phyloP scores from a whole-genome alignment of 2,329 filamentous ascomycete genomes.

The Alternaria viburni region DNA sequence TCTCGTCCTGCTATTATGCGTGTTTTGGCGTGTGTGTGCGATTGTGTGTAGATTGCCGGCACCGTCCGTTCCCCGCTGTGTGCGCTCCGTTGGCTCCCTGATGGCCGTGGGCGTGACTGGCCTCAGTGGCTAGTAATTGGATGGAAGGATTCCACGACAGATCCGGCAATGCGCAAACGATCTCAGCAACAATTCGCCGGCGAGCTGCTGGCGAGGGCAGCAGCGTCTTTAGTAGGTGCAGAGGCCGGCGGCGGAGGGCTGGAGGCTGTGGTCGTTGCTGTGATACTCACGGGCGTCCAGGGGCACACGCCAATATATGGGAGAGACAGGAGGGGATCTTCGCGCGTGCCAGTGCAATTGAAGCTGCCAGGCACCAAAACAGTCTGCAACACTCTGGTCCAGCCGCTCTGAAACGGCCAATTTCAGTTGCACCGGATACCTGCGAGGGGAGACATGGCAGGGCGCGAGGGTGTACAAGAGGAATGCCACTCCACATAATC shows the following conservation, averaged over 20 bases:
- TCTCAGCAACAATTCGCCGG: constrained; percentile 38
- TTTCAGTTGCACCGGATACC: constrained; percentile 46
- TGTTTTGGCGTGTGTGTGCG: constrained; percentile 5
- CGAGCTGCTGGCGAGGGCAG: constrained; percentile 43
- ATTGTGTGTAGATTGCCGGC: constrained; percentile 8
- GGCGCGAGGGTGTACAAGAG: constrained; percentile 43
- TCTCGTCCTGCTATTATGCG: constrained; percentile 11
- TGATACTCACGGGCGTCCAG: constrained; percentile 45
- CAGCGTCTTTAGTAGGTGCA: constrained; percentile 47
- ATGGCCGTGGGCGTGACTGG: constrained; percentile 32
- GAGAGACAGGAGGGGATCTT: constrained; percentile 42
- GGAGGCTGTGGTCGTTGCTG: constrained; percentile 47
- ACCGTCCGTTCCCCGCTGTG: constrained; percentile 14
- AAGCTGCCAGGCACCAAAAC: constrained; percentile 49
- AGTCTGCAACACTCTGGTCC: constrained; percentile 46
- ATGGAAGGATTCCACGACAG: constrained; percentile 42
- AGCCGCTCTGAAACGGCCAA: constrained; percentile 47
- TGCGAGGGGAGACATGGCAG: constrained; percentile 34
- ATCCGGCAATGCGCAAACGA: constrained; percentile 36
- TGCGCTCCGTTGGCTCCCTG: constrained; percentile 13
- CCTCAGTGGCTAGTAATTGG: constrained; percentile 34
- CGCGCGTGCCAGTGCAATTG: constrained; percentile 40
- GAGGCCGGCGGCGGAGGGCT: constrained; percentile 41
- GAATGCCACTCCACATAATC: constrained; percentile 36
- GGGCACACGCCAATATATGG: constrained; percentile 49